These are phyloP conservation scores for Solanum etuberosum DNA, from an alignment of 257 asterid species.

Conservation along the genomic window DNA sequence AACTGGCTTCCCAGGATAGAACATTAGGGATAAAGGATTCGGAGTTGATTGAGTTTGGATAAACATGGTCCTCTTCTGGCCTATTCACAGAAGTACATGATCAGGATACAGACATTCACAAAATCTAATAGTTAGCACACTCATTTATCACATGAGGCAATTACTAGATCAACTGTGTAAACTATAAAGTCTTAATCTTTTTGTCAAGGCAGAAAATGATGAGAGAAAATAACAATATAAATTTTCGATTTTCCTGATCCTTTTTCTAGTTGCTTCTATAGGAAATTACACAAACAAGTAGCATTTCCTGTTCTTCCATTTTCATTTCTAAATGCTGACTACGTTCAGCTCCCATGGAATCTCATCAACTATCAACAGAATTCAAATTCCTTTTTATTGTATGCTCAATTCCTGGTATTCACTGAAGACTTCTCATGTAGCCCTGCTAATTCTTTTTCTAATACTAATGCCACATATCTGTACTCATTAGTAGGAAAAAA, in stretches of 20 bases:
- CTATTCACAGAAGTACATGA: conserved; percentile 30
- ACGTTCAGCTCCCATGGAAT: not conserved
- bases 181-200: not conserved
- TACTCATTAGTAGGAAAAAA: not conserved
- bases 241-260: not conserved
- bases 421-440: not conserved
- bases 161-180: not conserved
- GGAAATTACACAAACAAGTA: not conserved
- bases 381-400: not conserved
- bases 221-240: not conserved
- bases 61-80: conserved; percentile 91
- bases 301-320: not conserved
- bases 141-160: not conserved
- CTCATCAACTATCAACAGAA: not conserved
- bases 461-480: not conserved
- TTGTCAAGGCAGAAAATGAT: not conserved
- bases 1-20: conserved; percentile 91
- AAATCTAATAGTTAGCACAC: not conserved
- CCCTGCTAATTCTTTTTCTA: not conserved
- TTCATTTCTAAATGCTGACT: not conserved
- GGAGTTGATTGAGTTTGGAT: conserved; percentile 95
- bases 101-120: not conserved
- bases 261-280: not conserved
- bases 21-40: conserved; percentile 89
- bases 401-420: not conserved